Percentiles rank a stretch among this genome's conserved stretches.
Conservation (phyloP, 371 early-diverging fungal genomes). For the Mucor saturninus region DNA sequence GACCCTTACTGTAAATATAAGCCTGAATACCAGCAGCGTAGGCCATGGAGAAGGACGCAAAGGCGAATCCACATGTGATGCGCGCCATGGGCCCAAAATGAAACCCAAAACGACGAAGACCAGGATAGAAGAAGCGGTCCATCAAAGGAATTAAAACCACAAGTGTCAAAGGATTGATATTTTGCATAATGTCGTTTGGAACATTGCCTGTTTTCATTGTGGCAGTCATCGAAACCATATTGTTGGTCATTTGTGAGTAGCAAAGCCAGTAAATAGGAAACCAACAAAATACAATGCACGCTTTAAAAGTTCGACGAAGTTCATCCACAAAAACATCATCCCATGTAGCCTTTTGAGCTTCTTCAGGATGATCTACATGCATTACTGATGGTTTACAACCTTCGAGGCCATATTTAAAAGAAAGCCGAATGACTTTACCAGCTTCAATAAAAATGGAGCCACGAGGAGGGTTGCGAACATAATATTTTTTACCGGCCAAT, state of each 20-base stretch:
- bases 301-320: slow-evolving; percentile 64
- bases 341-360: slow-evolving; percentile 58
- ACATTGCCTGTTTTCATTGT: slow-evolving; percentile 72
- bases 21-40: slow-evolving; percentile 76
- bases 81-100: slow-evolving; percentile 71
- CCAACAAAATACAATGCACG: slow-evolving; percentile 76
- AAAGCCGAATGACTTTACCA: slow-evolving; percentile 35
- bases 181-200: slow-evolving; percentile 69
- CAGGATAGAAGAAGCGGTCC: slow-evolving; percentile 72
- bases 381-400: slow-evolving; percentile 44
- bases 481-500: slow-evolving; percentile 60
- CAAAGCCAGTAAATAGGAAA: slow-evolving; percentile 83
- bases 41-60: slow-evolving; percentile 69
- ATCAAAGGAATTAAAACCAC: slow-evolving; percentile 76
- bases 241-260: slow-evolving; percentile 77
- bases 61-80: slow-evolving; percentile 72
- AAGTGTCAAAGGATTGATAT: slow-evolving; percentile 68
- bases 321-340: slow-evolving; percentile 76
- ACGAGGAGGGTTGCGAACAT: slow-evolving; percentile 65
- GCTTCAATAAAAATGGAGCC: slow-evolving; percentile 63
- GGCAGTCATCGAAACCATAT: slow-evolving; percentile 74
- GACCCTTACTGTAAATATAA: slow-evolving; percentile 55
- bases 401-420: slow-evolving; percentile 42
- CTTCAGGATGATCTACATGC: slow-evolving; percentile 35
- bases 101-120: slow-evolving; percentile 68